Conservation (phyloP, 768 basidiomycete genomes). For the Mycena galericulata region DNA sequence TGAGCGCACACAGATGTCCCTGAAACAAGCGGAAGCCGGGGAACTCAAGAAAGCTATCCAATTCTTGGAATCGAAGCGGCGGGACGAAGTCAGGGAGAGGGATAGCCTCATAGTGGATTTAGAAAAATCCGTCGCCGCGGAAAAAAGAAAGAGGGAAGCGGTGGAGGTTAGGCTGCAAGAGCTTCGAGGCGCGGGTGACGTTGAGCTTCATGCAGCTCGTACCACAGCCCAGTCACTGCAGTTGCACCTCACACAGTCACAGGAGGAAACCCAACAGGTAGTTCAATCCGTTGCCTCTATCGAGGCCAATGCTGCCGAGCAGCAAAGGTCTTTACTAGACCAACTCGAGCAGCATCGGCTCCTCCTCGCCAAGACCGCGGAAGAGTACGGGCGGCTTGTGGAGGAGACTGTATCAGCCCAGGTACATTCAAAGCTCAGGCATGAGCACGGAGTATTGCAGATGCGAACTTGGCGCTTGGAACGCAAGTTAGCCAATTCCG, state of each 20-base stretch:
- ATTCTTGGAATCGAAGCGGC: slow-evolving; percentile 60
- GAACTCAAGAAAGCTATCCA: slow-evolving; percentile 66
- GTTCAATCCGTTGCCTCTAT: slow-evolving; percentile 46
- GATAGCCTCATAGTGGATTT: slow-evolving; percentile 68
- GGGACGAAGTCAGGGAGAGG: slow-evolving; percentile 66
- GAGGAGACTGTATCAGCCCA: slow-evolving; percentile 53
- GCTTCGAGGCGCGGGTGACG: slow-evolving; percentile 53
- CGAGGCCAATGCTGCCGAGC: slow-evolving; percentile 46
- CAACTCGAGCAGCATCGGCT: slow-evolving; percentile 64
- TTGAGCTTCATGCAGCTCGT: slow-evolving; percentile 52
- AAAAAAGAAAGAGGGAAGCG: slow-evolving; percentile 63
- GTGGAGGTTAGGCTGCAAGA: slow-evolving; percentile 60
- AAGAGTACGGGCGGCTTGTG: slow-evolving; percentile 67
- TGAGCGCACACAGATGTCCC: slow-evolving; percentile 62
- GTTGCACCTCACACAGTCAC: slow-evolving; percentile 49
- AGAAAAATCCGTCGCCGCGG: slow-evolving; percentile 61
- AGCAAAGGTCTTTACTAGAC: slow-evolving; percentile 58
- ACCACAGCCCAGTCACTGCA: slow-evolving; percentile 49
- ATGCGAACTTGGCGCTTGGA: slow-evolving; percentile 65
- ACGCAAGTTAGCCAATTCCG: slow-evolving; percentile 76
- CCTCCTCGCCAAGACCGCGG: slow-evolving; percentile 60
- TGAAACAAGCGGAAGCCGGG: slow-evolving; percentile 63
- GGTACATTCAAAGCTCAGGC: slow-evolving; percentile 53
- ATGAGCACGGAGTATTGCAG: slow-evolving; percentile 52
- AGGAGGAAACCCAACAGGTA: slow-evolving; percentile 51